Percentiles rank a stretch among this genome's conserved stretches.
Evolutionary conservation across 495 filamentous ascomycete species (phyloP).

Genomic region (Podospora didyma): DNA sequence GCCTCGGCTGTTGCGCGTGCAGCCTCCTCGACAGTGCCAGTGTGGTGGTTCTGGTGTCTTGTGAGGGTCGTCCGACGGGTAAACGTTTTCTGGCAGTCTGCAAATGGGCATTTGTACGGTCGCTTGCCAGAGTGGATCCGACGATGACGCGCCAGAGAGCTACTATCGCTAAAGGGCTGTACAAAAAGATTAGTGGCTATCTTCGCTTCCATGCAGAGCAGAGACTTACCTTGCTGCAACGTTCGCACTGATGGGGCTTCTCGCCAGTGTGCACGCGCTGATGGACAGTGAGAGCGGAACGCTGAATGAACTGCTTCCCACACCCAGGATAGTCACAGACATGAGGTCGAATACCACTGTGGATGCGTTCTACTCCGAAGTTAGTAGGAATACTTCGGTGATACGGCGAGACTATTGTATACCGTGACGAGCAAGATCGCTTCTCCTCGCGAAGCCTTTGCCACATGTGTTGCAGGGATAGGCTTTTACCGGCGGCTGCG

Average conservation of each 20-base stretch:
- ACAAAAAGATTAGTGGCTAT: slow-evolving; percentile 8
- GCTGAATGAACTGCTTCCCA: slow-evolving; percentile 94
- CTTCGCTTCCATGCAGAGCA: neutral
- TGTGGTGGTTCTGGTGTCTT: slow-evolving; percentile 93
- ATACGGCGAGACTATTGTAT: slow-evolving; percentile 30
- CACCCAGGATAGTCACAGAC: slow-evolving; percentile 88
- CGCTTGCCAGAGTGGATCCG: slow-evolving; percentile 94
- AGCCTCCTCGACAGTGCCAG: slow-evolving; percentile 91
- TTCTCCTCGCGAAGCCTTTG: slow-evolving; percentile 90
- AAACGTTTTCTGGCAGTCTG: slow-evolving; percentile 98
- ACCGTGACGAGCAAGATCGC: slow-evolving; percentile 95
- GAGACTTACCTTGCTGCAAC: slow-evolving; percentile 81
- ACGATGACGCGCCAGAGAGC: slow-evolving; percentile 88
- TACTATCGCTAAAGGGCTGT: slow-evolving; percentile 98
- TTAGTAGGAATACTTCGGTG: slow-evolving; percentile 12
- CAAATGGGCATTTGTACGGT: slow-evolving; percentile 96
- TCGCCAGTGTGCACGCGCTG: slow-evolving; percentile 94
- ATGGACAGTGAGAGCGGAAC: slow-evolving; percentile 96
- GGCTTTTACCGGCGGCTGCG: slow-evolving; percentile 53
- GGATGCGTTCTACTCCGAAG: slow-evolving; percentile 76
- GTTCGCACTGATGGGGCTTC: slow-evolving; percentile 97
- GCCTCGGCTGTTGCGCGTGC: slow-evolving; percentile 72
- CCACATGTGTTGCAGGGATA: slow-evolving; percentile 89
- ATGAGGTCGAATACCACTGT: slow-evolving; percentile 87
- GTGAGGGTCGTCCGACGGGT: slow-evolving; percentile 93